Conservation (phyloP, 2,329 filamentous ascomycete genomes). For the Aspergillus brunneoviolaceus region DNA sequence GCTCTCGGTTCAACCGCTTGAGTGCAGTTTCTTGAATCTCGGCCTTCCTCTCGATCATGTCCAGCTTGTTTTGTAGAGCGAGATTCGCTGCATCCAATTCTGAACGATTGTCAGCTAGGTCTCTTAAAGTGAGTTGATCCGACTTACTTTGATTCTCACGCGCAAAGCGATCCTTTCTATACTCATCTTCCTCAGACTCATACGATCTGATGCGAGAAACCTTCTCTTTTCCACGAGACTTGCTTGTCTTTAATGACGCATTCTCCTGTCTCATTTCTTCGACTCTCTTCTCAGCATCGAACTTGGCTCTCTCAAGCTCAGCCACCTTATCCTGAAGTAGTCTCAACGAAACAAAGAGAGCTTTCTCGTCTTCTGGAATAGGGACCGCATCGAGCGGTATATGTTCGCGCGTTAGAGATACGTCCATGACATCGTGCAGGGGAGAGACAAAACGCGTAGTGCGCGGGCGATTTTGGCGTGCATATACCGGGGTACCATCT, state of each 20-base stretch:
- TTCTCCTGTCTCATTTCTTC: constrained; percentile 55
- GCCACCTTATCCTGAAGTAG: constrained; percentile 58
- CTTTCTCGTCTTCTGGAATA: constrained; percentile 62
- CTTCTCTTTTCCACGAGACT: constrained; percentile 36
- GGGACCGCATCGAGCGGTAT: constrained; percentile 54
- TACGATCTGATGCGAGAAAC: constrained; percentile 33
- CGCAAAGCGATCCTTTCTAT: constrained; percentile 33
- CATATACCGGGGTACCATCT: constrained; percentile 58
- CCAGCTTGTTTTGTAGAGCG: constrained; percentile 55
- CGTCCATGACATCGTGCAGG: constrained; percentile 35
- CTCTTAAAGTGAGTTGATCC: not conserved
- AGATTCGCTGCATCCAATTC: constrained; percentile 55
- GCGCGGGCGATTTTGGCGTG: constrained; percentile 50
- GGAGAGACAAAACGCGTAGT: constrained; percentile 56
- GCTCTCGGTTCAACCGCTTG: constrained; percentile 56
- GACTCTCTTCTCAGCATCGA: constrained; percentile 49
- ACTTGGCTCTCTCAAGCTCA: constrained; percentile 57
- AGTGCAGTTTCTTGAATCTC: constrained; percentile 55
- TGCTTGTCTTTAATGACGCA: constrained; percentile 49
- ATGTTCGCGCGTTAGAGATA: constrained; percentile 40
- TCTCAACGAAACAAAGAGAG: constrained; percentile 60
- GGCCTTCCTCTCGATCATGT: constrained; percentile 56
- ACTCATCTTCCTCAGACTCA: constrained; percentile 48
- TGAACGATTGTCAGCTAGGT: constrained; percentile 28
- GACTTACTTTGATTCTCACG: constrained; percentile 42